Conservation (phyloP, 805 yeast genomes). For the Candida silvatica region DNA sequence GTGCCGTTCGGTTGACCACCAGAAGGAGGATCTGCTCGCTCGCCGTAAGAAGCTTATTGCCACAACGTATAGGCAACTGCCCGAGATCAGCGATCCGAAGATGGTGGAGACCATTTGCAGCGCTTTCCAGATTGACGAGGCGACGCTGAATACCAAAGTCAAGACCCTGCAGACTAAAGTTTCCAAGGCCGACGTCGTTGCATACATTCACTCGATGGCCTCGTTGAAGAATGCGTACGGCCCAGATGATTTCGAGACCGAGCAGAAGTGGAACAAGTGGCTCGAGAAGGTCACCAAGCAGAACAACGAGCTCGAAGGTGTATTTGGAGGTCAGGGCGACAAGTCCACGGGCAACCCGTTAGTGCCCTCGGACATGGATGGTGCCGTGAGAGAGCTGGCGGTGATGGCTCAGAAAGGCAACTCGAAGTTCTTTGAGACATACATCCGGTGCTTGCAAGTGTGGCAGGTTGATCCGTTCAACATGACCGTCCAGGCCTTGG, state of each 20-base stretch:
- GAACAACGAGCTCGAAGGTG: slow-evolving; percentile 5
- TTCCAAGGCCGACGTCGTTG: slow-evolving; percentile 5
- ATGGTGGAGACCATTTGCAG: slow-evolving; percentile 5
- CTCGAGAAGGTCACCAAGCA: slow-evolving; percentile 5
- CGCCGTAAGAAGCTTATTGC: slow-evolving; percentile 7
- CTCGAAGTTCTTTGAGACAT: slow-evolving; percentile 15
- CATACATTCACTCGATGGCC: slow-evolving; percentile 2
- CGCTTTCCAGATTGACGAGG: slow-evolving; percentile 6
- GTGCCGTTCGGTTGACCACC: slow-evolving; percentile 8
- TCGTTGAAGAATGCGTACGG: slow-evolving; percentile 4
- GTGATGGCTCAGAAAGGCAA: slow-evolving; percentile 12
- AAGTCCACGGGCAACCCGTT: neutral
- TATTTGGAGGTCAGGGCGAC: slow-evolving; percentile 1
- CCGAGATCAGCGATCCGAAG: slow-evolving; percentile 9
- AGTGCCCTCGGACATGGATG: slow-evolving; percentile 7
- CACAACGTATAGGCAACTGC: slow-evolving; percentile 8
- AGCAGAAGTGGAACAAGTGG: slow-evolving; percentile 10
- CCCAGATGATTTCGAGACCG: slow-evolving; percentile 9
- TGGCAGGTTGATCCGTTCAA: slow-evolving; percentile 27
- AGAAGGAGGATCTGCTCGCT: slow-evolving; percentile 2
- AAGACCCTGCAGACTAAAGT: slow-evolving; percentile 1
- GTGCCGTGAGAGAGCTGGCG: slow-evolving; percentile 6
- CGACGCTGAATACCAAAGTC: slow-evolving; percentile 3
- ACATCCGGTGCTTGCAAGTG: slow-evolving; percentile 19
- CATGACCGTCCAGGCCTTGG: slow-evolving; percentile 10